Evolutionary conservation across 805 yeast genomes (phyloP).

Genomic region (Candida ficus): DNA sequence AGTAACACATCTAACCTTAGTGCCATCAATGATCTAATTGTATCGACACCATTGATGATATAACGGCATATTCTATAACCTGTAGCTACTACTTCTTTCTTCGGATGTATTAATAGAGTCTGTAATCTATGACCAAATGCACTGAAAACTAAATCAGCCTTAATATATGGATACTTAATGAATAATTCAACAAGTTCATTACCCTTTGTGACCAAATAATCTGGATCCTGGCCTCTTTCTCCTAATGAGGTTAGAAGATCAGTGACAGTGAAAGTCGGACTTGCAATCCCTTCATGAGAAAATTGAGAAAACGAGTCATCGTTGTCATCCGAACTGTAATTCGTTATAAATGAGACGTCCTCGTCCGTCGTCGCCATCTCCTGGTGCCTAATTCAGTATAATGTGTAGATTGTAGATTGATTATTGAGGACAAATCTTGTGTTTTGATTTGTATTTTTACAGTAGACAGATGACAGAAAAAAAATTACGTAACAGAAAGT

Average conservation of each 20-base stretch:
- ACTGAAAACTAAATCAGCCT: constrained; percentile 56
- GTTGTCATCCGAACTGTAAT: background rate
- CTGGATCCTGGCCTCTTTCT: constrained; percentile 44
- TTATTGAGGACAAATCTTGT: too few relatives aligned
- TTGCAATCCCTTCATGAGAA: constrained; percentile 14
- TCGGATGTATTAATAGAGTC: constrained; percentile 50
- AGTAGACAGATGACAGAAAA: too few relatives aligned
- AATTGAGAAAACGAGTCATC: background rate
- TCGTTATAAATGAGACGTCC: too few relatives aligned
- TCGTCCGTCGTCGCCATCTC: too few relatives aligned
- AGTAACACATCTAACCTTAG: constrained; percentile 58
- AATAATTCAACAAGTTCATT: constrained; percentile 60
- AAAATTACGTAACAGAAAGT: too few relatives aligned
- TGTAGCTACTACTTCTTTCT: constrained; percentile 61
- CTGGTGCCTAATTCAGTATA: too few relatives aligned
- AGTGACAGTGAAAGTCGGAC: constrained; percentile 59
- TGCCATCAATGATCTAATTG: constrained; percentile 48
- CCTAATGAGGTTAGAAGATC: constrained; percentile 57
- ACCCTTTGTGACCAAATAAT: constrained; percentile 49
- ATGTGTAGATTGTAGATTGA: too few relatives aligned
- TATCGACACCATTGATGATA: constrained; percentile 47
- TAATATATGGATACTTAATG: constrained; percentile 51
- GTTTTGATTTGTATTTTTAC: too few relatives aligned
- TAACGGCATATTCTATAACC: constrained; percentile 74
- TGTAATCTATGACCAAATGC: constrained; percentile 56